Conservation (phyloP, 345 rosid genomes). For the Salix udensis region DNA sequence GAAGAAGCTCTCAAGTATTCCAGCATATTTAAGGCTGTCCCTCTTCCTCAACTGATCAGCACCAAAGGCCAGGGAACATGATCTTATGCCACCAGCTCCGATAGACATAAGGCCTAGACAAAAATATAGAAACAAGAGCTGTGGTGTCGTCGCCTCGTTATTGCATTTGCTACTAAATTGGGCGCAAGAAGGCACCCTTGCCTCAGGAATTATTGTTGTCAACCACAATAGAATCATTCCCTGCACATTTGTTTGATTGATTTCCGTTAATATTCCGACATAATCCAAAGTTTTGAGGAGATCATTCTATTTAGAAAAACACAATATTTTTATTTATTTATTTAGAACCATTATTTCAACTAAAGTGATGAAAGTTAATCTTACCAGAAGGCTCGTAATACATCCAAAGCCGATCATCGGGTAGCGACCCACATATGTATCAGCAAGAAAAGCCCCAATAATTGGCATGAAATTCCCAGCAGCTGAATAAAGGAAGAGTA, state of each 20-base stretch:
- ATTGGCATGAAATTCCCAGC: slow-evolving; percentile 51
- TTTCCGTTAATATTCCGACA: too few species aligned
- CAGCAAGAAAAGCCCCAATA: slow-evolving; percentile 57
- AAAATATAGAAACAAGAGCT: slow-evolving; percentile 41
- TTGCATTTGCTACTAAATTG: slow-evolving; percentile 30
- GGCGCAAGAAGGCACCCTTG: slow-evolving; percentile 51
- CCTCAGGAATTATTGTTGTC: slow-evolving; percentile 59
- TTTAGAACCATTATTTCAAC: too few species aligned
- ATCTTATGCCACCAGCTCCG: slow-evolving; percentile 65
- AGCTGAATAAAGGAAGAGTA: slow-evolving; percentile 56
- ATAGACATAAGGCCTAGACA: slow-evolving; percentile 50
- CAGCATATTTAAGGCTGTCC: slow-evolving; percentile 41
- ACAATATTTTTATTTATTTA: too few species aligned
- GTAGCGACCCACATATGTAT: slow-evolving; percentile 61
- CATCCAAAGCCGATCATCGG: slow-evolving; percentile 51
- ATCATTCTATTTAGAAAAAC: too few species aligned
- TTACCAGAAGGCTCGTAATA: slow-evolving; percentile 45
- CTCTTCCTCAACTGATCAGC: slow-evolving; percentile 48
- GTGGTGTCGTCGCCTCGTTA: slow-evolving; percentile 40
- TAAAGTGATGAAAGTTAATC: too few species aligned
- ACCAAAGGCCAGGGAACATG: slow-evolving; percentile 26
- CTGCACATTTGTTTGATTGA: neutral
- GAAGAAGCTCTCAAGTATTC: slow-evolving; percentile 39
- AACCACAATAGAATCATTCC: slow-evolving; percentile 23
- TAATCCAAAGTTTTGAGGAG: too few species aligned